Percentiles rank a stretch among this genome's conserved stretches.
These are phyloP conservation scores for Hymenoscyphus fructigenus DNA, from an alignment of 2,329 filamentous ascomycete genomes.

Conservation along the genomic window DNA sequence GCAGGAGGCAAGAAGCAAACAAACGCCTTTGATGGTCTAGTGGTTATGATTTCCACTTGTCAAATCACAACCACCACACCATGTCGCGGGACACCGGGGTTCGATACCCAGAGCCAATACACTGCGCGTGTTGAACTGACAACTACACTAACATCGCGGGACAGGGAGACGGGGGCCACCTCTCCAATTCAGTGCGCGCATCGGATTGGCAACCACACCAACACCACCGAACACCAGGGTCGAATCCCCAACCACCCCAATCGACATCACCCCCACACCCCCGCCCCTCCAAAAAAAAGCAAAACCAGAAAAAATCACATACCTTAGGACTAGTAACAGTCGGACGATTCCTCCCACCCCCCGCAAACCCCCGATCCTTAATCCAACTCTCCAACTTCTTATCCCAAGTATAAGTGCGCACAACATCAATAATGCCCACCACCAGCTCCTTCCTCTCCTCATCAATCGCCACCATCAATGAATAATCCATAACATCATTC, in stretches of 20 bases:
- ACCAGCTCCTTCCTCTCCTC: conserved; percentile 87
- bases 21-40: background rate
- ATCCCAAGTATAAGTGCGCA: conserved; percentile 98
- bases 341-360: conserved; percentile 75
- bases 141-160: too few species aligned
- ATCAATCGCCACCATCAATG: conserved; percentile 96
- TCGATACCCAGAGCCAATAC: too few species aligned
- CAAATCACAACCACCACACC: too few species aligned
- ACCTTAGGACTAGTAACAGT: conserved; percentile 97
- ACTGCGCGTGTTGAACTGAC: too few species aligned
- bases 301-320: background rate
- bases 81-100: too few species aligned
- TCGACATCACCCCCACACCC: background rate
- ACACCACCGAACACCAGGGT: too few species aligned
- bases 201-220: too few species aligned
- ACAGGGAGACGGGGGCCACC: too few species aligned
- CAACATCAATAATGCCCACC: conserved; percentile 97
- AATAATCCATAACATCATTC: conserved; percentile 99
- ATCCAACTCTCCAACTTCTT: conserved; percentile 99
- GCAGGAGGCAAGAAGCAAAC: background rate
- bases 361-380: conserved; percentile 87
- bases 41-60: too few species aligned
- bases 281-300: background rate
- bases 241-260: too few species aligned
- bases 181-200: too few species aligned